These are phyloP conservation scores for Candida namnaoensis DNA, from an alignment of 805 yeast species.

Conservation along the genomic window DNA sequence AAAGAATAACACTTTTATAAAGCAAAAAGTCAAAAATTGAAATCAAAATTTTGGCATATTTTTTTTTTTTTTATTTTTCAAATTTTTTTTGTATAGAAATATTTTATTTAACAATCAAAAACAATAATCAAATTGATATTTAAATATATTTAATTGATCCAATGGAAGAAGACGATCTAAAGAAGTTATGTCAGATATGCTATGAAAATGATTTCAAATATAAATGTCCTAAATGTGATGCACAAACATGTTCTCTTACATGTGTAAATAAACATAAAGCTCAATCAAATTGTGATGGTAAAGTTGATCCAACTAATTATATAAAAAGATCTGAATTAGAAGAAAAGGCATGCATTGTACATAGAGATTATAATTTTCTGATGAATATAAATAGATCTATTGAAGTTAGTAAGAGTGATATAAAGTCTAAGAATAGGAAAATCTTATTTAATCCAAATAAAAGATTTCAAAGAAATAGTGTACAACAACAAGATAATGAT, in stretches of 20 bases:
- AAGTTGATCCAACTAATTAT: slow-evolving; percentile 51
- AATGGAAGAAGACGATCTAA: slow-evolving; percentile 1
- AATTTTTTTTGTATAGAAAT: too few relatives aligned
- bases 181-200: slow-evolving; percentile 37
- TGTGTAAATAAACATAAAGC: slow-evolving; percentile 70
- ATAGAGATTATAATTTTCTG: slow-evolving; percentile 79
- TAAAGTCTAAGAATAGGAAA: slow-evolving; percentile 32
- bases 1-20: too few relatives aligned
- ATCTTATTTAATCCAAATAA: slow-evolving; percentile 21
- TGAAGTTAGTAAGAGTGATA: slow-evolving; percentile 48
- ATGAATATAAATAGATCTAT: slow-evolving; percentile 50
- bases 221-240: slow-evolving; percentile 72
- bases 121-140: too few relatives aligned
- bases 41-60: too few relatives aligned
- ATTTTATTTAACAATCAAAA: too few relatives aligned
- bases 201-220: slow-evolving; percentile 40
- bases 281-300: slow-evolving; percentile 57
- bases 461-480: slow-evolving; percentile 11
- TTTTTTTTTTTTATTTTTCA: too few relatives aligned
- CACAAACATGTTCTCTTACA: slow-evolving; percentile 56
- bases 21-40: too few relatives aligned
- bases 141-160: neutral
- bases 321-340: slow-evolving; percentile 37
- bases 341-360: slow-evolving; percentile 31
- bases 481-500: neutral